Percentiles rank a stretch among this genome's conserved stretches.
Evolutionary conservation across 305 asterid genomes (phyloP).

Genomic region (Fraxinus paxiana): DNA sequence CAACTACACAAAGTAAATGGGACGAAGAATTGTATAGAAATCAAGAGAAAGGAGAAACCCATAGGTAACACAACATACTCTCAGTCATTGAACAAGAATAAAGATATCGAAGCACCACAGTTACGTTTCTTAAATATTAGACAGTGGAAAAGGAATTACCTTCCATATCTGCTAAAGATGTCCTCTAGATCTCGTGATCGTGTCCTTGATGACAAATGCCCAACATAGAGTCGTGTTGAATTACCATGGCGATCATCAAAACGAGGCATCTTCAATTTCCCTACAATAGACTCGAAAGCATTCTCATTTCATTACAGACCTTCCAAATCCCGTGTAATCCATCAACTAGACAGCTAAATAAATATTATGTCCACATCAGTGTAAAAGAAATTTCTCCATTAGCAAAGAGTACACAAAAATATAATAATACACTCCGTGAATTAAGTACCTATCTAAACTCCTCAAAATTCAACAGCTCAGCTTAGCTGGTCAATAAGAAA

Average conservation of each 20-base stretch:
- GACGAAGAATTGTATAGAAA: neutral
- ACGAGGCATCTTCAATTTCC: constrained; percentile 57
- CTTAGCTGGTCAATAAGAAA: neutral
- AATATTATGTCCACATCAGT: neutral
- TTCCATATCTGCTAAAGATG: constrained; percentile 83
- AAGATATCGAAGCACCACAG: neutral
- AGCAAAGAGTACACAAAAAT: neutral
- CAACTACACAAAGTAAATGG: neutral
- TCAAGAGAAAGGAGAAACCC: neutral
- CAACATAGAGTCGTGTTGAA: constrained; percentile 85
- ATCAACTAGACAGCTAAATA: neutral
- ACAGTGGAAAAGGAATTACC: constrained; percentile 38
- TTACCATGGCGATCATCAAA: constrained; percentile 73
- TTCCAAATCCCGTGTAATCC: neutral
- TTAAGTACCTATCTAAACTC: neutral
- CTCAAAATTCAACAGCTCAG: neutral
- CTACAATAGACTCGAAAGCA: neutral
- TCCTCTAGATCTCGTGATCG: constrained; percentile 87
- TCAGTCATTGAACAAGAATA: neutral
- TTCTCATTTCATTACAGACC: neutral
- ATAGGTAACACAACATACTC: neutral
- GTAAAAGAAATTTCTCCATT: neutral
- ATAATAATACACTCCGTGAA: neutral
- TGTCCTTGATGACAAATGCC: constrained; percentile 86
- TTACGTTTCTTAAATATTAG: neutral